A percentile compares a stretch with the other conserved stretches of the same genome.
These are phyloP conservation scores for Agaricales sp. DNA, from an alignment of 1,284 basidiomycete genomes.

Conservation along the genomic window DNA sequence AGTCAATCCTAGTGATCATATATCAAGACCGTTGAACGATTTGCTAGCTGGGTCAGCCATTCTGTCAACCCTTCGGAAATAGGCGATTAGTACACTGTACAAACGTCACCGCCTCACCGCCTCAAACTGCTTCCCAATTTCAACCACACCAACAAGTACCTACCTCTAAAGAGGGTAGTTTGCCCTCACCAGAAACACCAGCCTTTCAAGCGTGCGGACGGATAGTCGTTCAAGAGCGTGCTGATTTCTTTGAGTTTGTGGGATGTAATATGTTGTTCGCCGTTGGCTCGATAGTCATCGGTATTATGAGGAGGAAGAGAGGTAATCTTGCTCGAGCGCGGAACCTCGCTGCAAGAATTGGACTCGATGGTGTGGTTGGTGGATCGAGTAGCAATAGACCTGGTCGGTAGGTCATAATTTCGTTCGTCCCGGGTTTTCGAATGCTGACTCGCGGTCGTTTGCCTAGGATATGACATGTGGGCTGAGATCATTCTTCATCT, in stretches of 20 bases:
- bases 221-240: constrained; percentile 64
- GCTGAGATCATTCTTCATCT: background rate
- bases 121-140: constrained; percentile 10
- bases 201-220: constrained; percentile 90
- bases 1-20: constrained; percentile 19
- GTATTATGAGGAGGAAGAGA: constrained; percentile 58
- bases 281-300: constrained; percentile 49
- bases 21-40: constrained; percentile 4
- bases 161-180: constrained; percentile 11
- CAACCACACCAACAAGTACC: too few species aligned
- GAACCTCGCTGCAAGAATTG: constrained; percentile 77
- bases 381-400: too few species aligned
- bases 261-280: constrained; percentile 72
- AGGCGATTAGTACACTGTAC: constrained; percentile 76
- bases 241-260: constrained; percentile 83
- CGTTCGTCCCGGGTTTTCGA: background rate
- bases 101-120: constrained; percentile 23
- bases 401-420: too few species aligned
- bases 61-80: constrained; percentile 87
- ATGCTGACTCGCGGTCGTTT: background rate
- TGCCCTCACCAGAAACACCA: constrained; percentile 50
- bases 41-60: constrained; percentile 68
- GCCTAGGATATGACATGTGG: background rate
- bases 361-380: constrained; percentile 37
- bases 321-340: constrained; percentile 67